These are phyloP conservation scores for Kodamaea sagamina DNA, from an alignment of 805 yeast genomes.

Conservation along the genomic window DNA sequence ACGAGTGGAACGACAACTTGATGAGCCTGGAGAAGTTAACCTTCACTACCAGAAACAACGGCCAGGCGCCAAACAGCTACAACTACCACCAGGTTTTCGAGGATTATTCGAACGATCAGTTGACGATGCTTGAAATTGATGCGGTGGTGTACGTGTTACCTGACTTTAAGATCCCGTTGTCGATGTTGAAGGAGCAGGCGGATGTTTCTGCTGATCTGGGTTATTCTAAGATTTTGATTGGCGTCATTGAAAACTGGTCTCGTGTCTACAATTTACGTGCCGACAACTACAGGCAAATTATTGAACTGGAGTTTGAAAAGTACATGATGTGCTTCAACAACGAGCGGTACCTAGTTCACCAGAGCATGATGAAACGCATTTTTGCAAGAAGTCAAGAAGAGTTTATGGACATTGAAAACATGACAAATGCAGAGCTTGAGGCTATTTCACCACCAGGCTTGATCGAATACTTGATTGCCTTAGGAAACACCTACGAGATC, in stretches of 20 bases:
- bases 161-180: conserved; percentile 75
- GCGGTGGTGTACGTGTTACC: conserved; percentile 63
- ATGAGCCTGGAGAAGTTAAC: conserved; percentile 64
- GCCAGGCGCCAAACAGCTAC: conserved; percentile 73
- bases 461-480: conserved; percentile 76
- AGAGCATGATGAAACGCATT: conserved; percentile 44
- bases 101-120: conserved; percentile 39
- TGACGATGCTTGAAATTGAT: conserved; percentile 33
- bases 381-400: conserved; percentile 24
- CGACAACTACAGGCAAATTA: conserved; percentile 56
- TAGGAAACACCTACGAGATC: conserved; percentile 85
- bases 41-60: conserved; percentile 57
- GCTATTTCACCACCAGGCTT: conserved; percentile 61
- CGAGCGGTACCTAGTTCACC: conserved; percentile 41
- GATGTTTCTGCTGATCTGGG: conserved; percentile 86
- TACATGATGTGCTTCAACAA: conserved; percentile 45
- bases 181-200: conserved; percentile 85
- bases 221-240: conserved; percentile 75
- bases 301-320: conserved; percentile 46
- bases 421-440: conserved; percentile 41
- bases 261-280: conserved; percentile 62
- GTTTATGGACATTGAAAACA: conserved; percentile 36
- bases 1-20: conserved; percentile 80
- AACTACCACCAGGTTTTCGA: conserved; percentile 50
- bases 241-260: conserved; percentile 74